Conservation (phyloP, 2,329 filamentous ascomycete species). For the Byssoonygena ceratinophila region DNA sequence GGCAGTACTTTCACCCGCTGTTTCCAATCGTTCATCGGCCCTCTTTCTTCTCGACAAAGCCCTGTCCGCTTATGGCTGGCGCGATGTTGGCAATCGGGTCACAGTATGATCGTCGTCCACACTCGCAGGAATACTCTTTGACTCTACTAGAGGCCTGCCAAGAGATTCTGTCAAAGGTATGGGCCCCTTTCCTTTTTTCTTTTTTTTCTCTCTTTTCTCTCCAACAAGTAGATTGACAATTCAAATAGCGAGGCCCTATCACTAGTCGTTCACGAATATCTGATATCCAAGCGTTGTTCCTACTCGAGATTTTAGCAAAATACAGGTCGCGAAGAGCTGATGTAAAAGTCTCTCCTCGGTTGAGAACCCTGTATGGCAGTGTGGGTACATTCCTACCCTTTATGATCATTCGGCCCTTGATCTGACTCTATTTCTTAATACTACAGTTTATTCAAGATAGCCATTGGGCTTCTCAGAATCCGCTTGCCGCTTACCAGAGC, state of each 20-base stretch:
- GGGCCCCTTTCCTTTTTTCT: background rate
- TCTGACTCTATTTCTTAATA: constrained; percentile 9
- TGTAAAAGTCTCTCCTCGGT: constrained; percentile 26
- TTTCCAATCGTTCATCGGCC: constrained; percentile 29
- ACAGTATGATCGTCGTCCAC: constrained; percentile 27
- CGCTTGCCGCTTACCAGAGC: constrained; percentile 24
- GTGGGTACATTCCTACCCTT: constrained; percentile 17
- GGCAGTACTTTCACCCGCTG: constrained; percentile 28
- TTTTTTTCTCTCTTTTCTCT: no score
- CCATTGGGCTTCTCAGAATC: constrained; percentile 24
- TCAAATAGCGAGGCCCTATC: constrained; percentile 22
- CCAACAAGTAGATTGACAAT: constrained; percentile 3
- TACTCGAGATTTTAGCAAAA: constrained; percentile 28
- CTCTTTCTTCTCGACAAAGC: constrained; percentile 25
- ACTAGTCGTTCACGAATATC: constrained; percentile 27
- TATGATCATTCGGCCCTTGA: background rate
- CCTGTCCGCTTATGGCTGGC: constrained; percentile 25
- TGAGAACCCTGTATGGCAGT: constrained; percentile 28
- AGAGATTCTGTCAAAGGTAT: constrained; percentile 24
- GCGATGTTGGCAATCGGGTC: constrained; percentile 31
- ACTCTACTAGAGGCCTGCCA: constrained; percentile 27
- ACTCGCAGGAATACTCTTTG: constrained; percentile 28
- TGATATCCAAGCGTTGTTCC: constrained; percentile 29
- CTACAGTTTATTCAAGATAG: constrained; percentile 22
- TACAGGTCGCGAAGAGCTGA: constrained; percentile 26